Evolutionary conservation across 257 asterid species (phyloP).

Genomic region (Solanum bulbocastanum): DNA sequence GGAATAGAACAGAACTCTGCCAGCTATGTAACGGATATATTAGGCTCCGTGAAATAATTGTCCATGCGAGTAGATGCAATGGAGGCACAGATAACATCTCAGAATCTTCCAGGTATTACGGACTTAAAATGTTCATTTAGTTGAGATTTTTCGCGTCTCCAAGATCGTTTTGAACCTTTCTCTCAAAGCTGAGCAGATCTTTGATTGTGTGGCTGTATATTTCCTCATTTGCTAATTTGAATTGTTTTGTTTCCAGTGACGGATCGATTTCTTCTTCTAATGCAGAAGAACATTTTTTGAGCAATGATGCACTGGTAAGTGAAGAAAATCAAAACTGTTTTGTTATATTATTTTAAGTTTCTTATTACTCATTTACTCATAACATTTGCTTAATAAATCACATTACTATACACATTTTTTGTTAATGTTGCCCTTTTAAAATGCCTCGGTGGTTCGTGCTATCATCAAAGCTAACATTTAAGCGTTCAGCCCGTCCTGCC

Average conservation of each 20-base stretch:
- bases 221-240: slow-evolving; percentile 1
- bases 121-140: neutral
- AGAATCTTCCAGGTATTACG: slow-evolving; percentile 75
- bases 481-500: neutral
- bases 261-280: slow-evolving; percentile 74
- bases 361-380: neutral
- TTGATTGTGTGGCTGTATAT: neutral
- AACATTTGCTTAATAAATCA: neutral
- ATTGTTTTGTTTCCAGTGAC: slow-evolving; percentile 43
- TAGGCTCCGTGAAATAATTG: slow-evolving; percentile 63
- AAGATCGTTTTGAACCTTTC: neutral
- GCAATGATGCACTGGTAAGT: slow-evolving; percentile 90
- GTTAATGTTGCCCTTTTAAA: neutral
- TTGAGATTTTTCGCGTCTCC: neutral
- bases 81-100: slow-evolving; percentile 40
- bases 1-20: slow-evolving; percentile 85
- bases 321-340: neutral
- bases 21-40: slow-evolving; percentile 61
- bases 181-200: neutral
- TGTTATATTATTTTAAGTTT: neutral
- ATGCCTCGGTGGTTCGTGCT: neutral
- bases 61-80: slow-evolving; percentile 60
- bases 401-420: neutral
- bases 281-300: slow-evolving; percentile 73
- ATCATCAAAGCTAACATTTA: neutral